Evolutionary conservation across 2,329 filamentous ascomycete genomes (phyloP).

Genomic region (Drechslera avenae): DNA sequence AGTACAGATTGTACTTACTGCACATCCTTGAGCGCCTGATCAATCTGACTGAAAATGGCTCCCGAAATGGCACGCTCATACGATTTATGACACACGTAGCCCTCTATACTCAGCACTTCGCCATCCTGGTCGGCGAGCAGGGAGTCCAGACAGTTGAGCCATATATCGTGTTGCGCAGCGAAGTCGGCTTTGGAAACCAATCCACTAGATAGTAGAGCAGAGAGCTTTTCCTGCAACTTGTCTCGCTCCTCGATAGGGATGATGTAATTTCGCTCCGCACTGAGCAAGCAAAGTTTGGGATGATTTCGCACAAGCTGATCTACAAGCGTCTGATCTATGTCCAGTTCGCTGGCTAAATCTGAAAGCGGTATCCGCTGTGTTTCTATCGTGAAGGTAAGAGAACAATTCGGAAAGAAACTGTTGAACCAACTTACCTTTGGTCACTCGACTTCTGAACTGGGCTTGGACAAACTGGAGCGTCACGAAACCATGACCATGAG

Average conservation of each 20-base stretch:
- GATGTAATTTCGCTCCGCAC: constrained; percentile 28
- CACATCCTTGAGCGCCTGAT: constrained; percentile 12
- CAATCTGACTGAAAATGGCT: constrained; percentile 13
- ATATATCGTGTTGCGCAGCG: constrained; percentile 27
- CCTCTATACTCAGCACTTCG: constrained; percentile 20
- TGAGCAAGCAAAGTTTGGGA: constrained; percentile 30
- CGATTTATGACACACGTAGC: constrained; percentile 22
- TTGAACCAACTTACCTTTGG: constrained; percentile 12
- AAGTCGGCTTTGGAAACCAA: constrained; percentile 28
- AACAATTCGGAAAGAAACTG: not conserved
- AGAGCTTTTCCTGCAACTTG: constrained; percentile 18
- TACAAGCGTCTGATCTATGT: constrained; percentile 27
- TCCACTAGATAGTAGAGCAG: constrained; percentile 6
- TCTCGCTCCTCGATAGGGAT: constrained; percentile 32
- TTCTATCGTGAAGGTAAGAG: constrained; percentile 14
- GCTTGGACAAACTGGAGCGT: constrained; percentile 26
- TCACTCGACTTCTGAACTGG: constrained; percentile 28
- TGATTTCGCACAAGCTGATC: constrained; percentile 25
- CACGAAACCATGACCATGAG: constrained; percentile 34
- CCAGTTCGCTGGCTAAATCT: constrained; percentile 24
- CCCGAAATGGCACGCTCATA: constrained; percentile 7
- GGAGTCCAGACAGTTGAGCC: constrained; percentile 26
- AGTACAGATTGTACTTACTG: constrained; percentile 19
- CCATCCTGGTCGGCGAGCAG: constrained; percentile 22
- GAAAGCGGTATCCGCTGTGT: constrained; percentile 22